Conservation (phyloP, 768 basidiomycete genomes). For the Tricholoma terreum region DNA sequence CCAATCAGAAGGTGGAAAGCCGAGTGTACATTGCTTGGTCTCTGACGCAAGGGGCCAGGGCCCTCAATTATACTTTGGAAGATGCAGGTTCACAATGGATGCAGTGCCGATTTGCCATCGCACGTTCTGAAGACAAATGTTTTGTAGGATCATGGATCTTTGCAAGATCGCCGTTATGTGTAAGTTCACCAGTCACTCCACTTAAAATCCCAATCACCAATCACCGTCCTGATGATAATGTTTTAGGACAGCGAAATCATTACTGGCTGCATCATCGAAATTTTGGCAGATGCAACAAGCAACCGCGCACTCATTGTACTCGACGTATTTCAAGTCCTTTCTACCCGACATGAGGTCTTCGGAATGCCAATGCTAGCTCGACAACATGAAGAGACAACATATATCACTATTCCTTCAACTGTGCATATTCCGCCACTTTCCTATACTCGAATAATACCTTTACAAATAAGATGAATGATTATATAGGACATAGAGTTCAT, state of each 20-base stretch:
- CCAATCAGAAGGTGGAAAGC: neutral
- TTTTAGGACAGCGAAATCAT: conserved; percentile 4
- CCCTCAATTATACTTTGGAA: conserved; percentile 12
- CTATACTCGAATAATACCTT: too few relatives aligned
- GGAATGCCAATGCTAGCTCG: conserved; percentile 21
- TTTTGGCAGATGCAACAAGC: conserved; percentile 8
- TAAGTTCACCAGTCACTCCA: too few relatives aligned
- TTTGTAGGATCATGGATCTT: conserved; percentile 22
- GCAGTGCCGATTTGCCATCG: conserved; percentile 13
- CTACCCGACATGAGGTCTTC: conserved; percentile 15
- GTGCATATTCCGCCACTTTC: conserved; percentile 9
- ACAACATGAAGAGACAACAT: conserved; percentile 5
- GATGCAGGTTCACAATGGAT: conserved; percentile 11
- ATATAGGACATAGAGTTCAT: conserved; percentile 15
- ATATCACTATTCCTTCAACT: conserved; percentile 11
- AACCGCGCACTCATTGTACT: conserved; percentile 7
- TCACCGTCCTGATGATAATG: neutral
- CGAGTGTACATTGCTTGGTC: conserved; percentile 5
- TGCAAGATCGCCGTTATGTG: conserved; percentile 16
- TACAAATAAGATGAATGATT: too few relatives aligned
- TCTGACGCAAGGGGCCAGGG: conserved; percentile 10
- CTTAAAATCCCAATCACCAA: too few relatives aligned
- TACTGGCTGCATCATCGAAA: conserved; percentile 18
- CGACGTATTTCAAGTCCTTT: conserved; percentile 16
- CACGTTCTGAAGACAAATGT: conserved; percentile 19